Percentiles rank a stretch among this genome's conserved stretches.
phyloP scores from a whole-genome alignment of 2,329 filamentous ascomycete species.

The Trichoderma sp. region DNA sequence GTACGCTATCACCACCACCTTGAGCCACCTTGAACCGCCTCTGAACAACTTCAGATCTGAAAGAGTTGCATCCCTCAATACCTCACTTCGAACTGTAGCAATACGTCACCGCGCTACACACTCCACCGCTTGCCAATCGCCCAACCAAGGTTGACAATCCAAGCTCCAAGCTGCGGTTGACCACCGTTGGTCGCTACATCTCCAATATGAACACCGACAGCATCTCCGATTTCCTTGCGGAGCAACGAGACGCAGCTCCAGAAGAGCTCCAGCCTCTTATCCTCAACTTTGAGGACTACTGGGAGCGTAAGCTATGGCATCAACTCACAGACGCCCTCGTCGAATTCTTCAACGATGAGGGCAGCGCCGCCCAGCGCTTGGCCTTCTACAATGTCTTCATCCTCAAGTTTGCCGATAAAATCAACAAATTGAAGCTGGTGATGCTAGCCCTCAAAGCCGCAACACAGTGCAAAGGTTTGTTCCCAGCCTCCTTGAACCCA shows the following conservation, averaged over 20 bases:
- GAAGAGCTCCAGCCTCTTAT: constrained; percentile 86
- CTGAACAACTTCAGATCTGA: background rate
- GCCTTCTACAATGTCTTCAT: constrained; percentile 93
- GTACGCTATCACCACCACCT: background rate
- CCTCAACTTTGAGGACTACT: constrained; percentile 91
- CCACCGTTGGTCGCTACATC: background rate
- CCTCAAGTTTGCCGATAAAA: constrained; percentile 94
- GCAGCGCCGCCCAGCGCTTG: constrained; percentile 82
- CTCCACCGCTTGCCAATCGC: background rate
- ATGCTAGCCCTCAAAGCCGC: constrained; percentile 85
- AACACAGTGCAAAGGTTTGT: constrained; percentile 74
- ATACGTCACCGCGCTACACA: background rate
- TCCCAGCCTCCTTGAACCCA: background rate
- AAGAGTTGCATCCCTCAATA: background rate
- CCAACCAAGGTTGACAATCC: background rate
- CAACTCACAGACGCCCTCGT: constrained; percentile 90
- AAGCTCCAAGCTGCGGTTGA: background rate
- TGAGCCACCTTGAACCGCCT: background rate
- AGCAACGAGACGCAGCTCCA: constrained; percentile 84
- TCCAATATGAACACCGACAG: constrained; percentile 76
- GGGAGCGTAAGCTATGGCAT: constrained; percentile 99
- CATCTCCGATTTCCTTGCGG: constrained; percentile 87
- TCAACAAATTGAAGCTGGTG: constrained; percentile 98
- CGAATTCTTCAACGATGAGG: constrained; percentile 80
- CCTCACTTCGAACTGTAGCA: background rate